A percentile compares a stretch with the other conserved stretches of the same genome.
Conservation (phyloP, 129 eudicot species). For the Saussurea involucrata region DNA sequence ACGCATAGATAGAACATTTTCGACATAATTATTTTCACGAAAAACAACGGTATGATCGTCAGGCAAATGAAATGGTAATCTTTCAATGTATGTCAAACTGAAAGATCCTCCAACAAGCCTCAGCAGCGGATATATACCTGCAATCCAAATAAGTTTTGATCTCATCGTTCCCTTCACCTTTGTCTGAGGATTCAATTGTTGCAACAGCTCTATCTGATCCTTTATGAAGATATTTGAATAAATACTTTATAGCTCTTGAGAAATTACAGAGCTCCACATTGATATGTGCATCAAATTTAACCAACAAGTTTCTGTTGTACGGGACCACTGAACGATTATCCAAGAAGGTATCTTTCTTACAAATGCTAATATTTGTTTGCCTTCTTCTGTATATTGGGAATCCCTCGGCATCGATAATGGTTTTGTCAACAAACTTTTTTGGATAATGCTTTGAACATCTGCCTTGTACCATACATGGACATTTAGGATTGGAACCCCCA, state of each 20-base stretch:
- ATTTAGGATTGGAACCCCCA: neutral
- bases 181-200: neutral
- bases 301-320: neutral
- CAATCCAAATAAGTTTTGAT: neutral
- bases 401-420: neutral
- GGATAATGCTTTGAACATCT: neutral
- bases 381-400: neutral
- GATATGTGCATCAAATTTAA: neutral
- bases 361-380: neutral
- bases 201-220: neutral
- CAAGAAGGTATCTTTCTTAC: neutral
- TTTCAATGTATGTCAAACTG: neutral
- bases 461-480: neutral
- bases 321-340: conserved; percentile 6
- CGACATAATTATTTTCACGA: neutral
- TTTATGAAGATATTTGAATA: neutral
- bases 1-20: neutral
- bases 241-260: neutral
- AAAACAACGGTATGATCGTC: neutral
- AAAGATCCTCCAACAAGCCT: neutral
- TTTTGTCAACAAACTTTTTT: neutral
- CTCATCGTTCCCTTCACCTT: neutral
- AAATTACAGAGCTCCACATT: neutral
- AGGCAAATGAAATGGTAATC: neutral
- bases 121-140: neutral